phyloP scores from a whole-genome alignment of 495 filamentous ascomycete species.

The Penicillium coprophilum region DNA sequence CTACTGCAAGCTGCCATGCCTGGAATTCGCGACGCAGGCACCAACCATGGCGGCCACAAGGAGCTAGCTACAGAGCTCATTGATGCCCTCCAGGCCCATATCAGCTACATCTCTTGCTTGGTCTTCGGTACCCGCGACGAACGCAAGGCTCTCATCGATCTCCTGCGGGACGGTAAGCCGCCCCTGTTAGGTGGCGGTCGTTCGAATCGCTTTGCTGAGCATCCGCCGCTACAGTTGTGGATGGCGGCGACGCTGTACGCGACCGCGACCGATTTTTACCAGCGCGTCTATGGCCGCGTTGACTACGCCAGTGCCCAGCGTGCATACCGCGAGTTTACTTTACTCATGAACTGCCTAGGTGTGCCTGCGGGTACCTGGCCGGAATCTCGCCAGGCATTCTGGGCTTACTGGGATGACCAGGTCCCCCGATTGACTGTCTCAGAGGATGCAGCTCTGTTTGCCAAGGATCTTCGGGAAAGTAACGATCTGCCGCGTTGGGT shows the following conservation, averaged over 20 bases:
- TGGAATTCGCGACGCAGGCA: conserved; percentile 27
- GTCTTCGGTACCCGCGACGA: conserved; percentile 40
- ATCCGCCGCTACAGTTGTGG: conserved; percentile 36
- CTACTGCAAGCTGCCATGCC: conserved; percentile 44
- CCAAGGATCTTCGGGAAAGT: conserved; percentile 29
- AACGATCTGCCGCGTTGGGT: conserved; percentile 38
- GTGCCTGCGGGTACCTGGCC: conserved; percentile 37
- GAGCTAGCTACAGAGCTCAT: conserved; percentile 37
- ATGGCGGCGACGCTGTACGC: conserved; percentile 43
- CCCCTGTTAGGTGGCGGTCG: conserved; percentile 28
- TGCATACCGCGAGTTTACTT: conserved; percentile 37
- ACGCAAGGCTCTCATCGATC: conserved; percentile 33
- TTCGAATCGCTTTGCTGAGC: conserved; percentile 28
- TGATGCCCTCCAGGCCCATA: conserved; percentile 34
- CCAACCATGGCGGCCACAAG: conserved; percentile 14
- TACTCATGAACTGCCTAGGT: conserved; percentile 32
- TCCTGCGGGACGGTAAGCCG: conserved; percentile 25
- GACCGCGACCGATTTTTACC: conserved; percentile 45
- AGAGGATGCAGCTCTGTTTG: conserved; percentile 35
- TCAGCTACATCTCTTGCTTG: conserved; percentile 42
- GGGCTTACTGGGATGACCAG: conserved; percentile 45
- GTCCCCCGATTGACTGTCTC: conserved; percentile 34
- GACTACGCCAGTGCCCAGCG: conserved; percentile 39
- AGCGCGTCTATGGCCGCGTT: conserved; percentile 42
- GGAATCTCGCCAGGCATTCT: conserved; percentile 35